Conservation (phyloP, 192 early-diverging fungal genomes). For the Oehlia diaphana region DNA sequence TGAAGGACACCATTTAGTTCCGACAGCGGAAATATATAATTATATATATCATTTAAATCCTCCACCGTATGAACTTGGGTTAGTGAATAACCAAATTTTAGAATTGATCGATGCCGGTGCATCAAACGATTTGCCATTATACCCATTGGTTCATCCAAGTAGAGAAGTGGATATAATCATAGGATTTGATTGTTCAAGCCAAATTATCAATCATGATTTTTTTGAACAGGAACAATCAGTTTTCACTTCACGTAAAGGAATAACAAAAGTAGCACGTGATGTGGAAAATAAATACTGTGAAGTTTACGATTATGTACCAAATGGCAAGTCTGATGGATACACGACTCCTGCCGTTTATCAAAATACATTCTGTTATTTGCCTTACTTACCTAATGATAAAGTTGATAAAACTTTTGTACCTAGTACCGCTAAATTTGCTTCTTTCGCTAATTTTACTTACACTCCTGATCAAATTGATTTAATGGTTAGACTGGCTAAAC, state of each 20-base stretch:
- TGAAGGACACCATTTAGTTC: constrained; percentile 22
- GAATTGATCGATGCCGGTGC: constrained; percentile 74
- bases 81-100: neutral
- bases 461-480: constrained; percentile 62
- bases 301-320: constrained; percentile 25
- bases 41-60: constrained; percentile 21
- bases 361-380: constrained; percentile 62
- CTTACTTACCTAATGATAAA: constrained; percentile 59
- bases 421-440: constrained; percentile 59
- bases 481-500: constrained; percentile 57
- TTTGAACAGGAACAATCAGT: constrained; percentile 13
- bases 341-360: constrained; percentile 31
- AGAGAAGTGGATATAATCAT: constrained; percentile 72
- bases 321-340: neutral
- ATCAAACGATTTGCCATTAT: constrained; percentile 81
- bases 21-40: neutral
- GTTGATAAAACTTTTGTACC: constrained; percentile 65
- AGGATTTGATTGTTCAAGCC: constrained; percentile 56
- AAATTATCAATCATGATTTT: neutral
- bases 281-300: constrained; percentile 9
- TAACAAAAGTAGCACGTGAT: neutral
- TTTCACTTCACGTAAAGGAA: constrained; percentile 8
- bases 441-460: constrained; percentile 71
- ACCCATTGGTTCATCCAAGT: constrained; percentile 64
- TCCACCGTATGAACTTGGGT: constrained; percentile 11